A percentile compares a stretch with the other conserved stretches of the same genome.
Evolutionary conservation across 352 stramenopile species (phyloP).

Genomic region (Phytophthora aleatoria): DNA sequence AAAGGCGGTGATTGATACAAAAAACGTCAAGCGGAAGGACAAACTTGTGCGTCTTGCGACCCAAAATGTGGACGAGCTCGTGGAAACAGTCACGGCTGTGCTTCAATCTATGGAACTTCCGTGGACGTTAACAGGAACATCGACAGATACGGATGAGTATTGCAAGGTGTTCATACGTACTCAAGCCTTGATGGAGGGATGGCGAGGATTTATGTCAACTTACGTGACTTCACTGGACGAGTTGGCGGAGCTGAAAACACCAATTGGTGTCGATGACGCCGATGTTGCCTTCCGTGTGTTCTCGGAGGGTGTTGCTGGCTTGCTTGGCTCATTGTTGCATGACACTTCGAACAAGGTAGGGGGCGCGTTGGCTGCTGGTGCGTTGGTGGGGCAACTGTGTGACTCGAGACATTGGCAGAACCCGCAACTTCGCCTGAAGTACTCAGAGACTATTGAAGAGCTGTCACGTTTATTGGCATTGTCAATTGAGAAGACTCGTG

Average conservation of each 20-base stretch:
- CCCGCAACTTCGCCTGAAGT: constrained; percentile 27
- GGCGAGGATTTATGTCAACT: constrained; percentile 50
- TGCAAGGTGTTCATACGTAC: constrained; percentile 35
- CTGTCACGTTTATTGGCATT: constrained; percentile 30
- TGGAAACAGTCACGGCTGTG: constrained; percentile 25
- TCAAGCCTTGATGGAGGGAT: constrained; percentile 45
- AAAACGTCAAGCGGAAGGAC: constrained; percentile 53
- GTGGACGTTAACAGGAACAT: constrained; percentile 10
- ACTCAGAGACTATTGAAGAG: constrained; percentile 29
- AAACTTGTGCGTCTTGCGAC: constrained; percentile 55
- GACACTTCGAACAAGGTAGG: constrained; percentile 23
- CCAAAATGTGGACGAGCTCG: constrained; percentile 48
- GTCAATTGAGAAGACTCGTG: constrained; percentile 44
- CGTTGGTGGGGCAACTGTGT: constrained; percentile 43
- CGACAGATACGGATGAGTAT: constrained; percentile 5
- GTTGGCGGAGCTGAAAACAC: constrained; percentile 47
- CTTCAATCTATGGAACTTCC: constrained; percentile 34
- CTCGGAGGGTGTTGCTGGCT: constrained; percentile 30
- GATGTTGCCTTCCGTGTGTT: constrained; percentile 47
- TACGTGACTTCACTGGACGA: constrained; percentile 43
- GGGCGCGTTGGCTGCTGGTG: constrained; percentile 38
- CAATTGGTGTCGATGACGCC: constrained; percentile 42
- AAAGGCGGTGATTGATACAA: constrained; percentile 39
- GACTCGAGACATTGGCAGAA: constrained; percentile 45
- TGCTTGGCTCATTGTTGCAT: constrained; percentile 24